Base-by-base conservation (phyloP, 768 basidiomycete species). In the Mycena floridula region DNA sequence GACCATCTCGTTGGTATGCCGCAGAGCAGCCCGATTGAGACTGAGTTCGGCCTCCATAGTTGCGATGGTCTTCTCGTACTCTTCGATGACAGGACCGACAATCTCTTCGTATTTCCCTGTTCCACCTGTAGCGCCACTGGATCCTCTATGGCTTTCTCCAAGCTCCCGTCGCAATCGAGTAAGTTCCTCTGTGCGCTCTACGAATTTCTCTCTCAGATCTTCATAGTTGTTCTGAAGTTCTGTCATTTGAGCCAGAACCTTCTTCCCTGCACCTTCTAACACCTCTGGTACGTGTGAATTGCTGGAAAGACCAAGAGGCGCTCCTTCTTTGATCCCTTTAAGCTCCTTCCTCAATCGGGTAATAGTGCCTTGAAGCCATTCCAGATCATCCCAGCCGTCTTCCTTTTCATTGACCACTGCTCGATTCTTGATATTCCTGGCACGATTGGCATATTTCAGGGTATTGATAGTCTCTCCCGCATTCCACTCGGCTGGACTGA, bases 351-450 rank as follows among this genome's bases (percentile, higher is more conserved):
- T 76, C 40, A 99, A 67, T 49, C 91, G 83, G 24, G 79, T 69
- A 32, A 99, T 79, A 40, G 85, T 89, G 43, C 78, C 79, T 64
- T 98, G 96, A 36, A 99, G 66, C 84, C 96, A 95, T 59, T 97
- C 94, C 2, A 98, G 70, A 60, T 99, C 96, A 51, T 97, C 95
- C 96, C 96, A 99, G 9, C 96, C 96, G 43, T 92, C 90, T 66
- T 99, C 96, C 56, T 83, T 85, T 65, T 95, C 90, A 57, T 93
- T 95, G 42, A 95, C 76, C 25, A 87, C 80, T 3, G 89, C 94
- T 37, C 83, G 76, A 56, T 99, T 99, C 68, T 94, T 95, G 71
- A 99, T 99, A 58, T 96, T 97, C 50, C 93, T 72, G 9, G 96
- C 96, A 27, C 96, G 86, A 54, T 96, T 94, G 25, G 95, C 96